These are phyloP conservation scores for Rhodotorula babjevae DNA, from an alignment of 768 basidiomycete genomes.

Conservation along the genomic window DNA sequence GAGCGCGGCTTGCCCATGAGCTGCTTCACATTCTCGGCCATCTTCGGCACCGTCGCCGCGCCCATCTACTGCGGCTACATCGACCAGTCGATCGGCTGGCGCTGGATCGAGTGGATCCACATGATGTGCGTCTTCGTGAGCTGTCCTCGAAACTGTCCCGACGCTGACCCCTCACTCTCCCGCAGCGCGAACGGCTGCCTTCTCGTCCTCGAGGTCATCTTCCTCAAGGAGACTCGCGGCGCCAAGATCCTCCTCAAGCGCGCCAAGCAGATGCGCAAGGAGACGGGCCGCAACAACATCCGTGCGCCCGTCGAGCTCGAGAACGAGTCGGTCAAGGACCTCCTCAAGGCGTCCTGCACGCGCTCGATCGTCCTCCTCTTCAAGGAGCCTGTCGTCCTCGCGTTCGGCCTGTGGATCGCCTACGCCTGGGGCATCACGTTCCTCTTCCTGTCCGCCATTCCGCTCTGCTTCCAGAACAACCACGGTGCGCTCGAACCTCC, in stretches of 20 bases:
- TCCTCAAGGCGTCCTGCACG: constrained; percentile 35
- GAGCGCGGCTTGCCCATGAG: constrained; percentile 40
- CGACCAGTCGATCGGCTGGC: constrained; percentile 37
- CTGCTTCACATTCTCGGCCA: constrained; percentile 38
- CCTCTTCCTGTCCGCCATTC: constrained; percentile 40
- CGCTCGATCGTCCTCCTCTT: constrained; percentile 36
- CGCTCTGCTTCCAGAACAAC: constrained; percentile 38
- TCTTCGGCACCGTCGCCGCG: constrained; percentile 40
- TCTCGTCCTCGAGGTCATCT: constrained; percentile 33
- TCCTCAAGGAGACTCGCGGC: constrained; percentile 41
- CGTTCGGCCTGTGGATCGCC: constrained; percentile 32
- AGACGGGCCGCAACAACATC: constrained; percentile 36
- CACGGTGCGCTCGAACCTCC: constrained; percentile 15
- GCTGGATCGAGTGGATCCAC: constrained; percentile 41
- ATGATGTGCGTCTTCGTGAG: constrained; percentile 32
- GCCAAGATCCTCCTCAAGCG: constrained; percentile 38
- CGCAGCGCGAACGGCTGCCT: constrained; percentile 3
- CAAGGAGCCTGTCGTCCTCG: constrained; percentile 34
- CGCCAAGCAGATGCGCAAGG: constrained; percentile 39
- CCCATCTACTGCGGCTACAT: constrained; percentile 41
- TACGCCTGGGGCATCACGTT: constrained; percentile 39
- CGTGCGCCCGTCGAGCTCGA: constrained; percentile 40
- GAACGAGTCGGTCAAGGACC: constrained; percentile 35
- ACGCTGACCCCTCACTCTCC: not conserved
- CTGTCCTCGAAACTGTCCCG: too few relatives aligned